Evolutionary conservation across 345 rosid species (phyloP).

Genomic region (Salix viminalis): DNA sequence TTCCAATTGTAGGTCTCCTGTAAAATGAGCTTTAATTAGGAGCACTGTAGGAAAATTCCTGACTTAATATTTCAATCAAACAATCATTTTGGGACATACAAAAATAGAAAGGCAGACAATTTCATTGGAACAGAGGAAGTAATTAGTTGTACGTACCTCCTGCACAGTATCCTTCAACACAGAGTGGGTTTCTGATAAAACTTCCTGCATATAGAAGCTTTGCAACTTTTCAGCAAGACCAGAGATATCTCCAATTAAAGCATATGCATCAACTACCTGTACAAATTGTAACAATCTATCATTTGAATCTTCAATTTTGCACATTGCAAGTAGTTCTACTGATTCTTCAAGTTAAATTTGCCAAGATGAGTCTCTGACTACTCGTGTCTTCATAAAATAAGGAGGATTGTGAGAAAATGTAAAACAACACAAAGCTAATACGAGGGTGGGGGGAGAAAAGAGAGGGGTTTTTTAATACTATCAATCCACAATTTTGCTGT

Average conservation of each 20-base stretch:
- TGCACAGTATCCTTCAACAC: conserved; percentile 66
- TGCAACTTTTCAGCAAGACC: conserved; percentile 99
- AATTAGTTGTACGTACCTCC: conserved; percentile 53
- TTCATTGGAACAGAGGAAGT: too few relatives aligned
- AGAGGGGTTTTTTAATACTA: not conserved
- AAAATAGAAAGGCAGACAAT: too few relatives aligned
- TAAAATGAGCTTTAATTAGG: too few relatives aligned
- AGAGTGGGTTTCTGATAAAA: conserved; percentile 82
- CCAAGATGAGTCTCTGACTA: not conserved
- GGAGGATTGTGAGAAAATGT: not conserved
- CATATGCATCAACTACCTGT: conserved; percentile 98
- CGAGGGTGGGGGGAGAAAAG: not conserved
- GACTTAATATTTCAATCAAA: too few relatives aligned
- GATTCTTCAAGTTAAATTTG: not conserved
- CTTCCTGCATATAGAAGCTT: conserved; percentile 97
- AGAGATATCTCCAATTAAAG: conserved; percentile 90
- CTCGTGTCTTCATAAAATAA: not conserved
- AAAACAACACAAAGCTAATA: not conserved
- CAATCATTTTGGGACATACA: too few relatives aligned
- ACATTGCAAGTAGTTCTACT: not conserved
- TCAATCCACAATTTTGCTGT: not conserved
- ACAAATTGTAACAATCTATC: conserved; percentile 8
- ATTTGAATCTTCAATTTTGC: not conserved
- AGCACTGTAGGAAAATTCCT: too few relatives aligned
- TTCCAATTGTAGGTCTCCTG: too few relatives aligned